Percentiles rank a stretch among this genome's conserved stretches.
phyloP scores from a whole-genome alignment of 2,329 filamentous ascomycete species.

The Xylariaceae sp. region DNA sequence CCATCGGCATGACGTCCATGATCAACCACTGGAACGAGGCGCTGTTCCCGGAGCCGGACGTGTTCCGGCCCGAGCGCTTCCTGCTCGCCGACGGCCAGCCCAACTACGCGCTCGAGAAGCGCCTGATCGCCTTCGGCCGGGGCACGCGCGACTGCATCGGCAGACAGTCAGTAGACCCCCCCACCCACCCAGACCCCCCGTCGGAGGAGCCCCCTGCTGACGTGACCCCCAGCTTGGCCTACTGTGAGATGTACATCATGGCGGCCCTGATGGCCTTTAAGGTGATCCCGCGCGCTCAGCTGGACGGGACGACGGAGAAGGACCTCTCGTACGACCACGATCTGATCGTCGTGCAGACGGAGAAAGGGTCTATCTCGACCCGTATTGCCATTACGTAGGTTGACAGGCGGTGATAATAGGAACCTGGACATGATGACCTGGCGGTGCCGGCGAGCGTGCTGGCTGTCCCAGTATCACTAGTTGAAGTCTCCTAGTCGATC shows the following conservation, averaged over 20 bases:
- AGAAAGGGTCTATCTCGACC: too few species aligned
- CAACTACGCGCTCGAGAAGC: slow-evolving; percentile 11
- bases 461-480: too few species aligned
- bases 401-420: too few species aligned
- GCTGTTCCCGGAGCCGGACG: slow-evolving; percentile 17
- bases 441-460: too few species aligned
- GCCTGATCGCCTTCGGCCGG: slow-evolving; percentile 12
- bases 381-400: too few species aligned
- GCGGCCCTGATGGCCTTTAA: slow-evolving; percentile 20
- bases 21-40: slow-evolving; percentile 24
- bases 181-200: neutral
- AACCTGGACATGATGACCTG: too few species aligned
- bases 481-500: too few species aligned
- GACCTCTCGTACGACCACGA: slow-evolving; percentile 16
- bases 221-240: slow-evolving; percentile 15
- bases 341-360: slow-evolving; percentile 4
- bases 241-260: slow-evolving; percentile 23
- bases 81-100: slow-evolving; percentile 7
- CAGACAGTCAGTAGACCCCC: slow-evolving; percentile 11
- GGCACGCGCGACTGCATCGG: slow-evolving; percentile 15
- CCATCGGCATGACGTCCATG: slow-evolving; percentile 26
- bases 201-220: neutral
- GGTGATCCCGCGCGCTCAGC: slow-evolving; percentile 10
- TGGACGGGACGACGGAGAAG: slow-evolving; percentile 17
- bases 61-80: slow-evolving; percentile 16